These are phyloP conservation scores for Pilatotrama ljubarskyi DNA, from an alignment of 768 basidiomycete genomes.

Conservation along the genomic window DNA sequence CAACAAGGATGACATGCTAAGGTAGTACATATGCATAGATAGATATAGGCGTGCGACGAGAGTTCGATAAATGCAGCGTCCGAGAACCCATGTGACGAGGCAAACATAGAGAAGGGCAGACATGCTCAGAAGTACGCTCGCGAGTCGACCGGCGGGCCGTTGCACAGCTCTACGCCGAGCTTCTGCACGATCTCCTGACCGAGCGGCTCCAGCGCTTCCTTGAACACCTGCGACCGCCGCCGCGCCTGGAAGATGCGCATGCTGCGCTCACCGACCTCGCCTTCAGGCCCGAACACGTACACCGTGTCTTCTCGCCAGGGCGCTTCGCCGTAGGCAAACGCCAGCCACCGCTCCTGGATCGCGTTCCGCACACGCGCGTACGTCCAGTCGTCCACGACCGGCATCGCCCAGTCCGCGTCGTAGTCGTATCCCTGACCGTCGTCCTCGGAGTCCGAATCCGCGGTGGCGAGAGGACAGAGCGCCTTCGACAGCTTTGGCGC, in stretches of 20 bases:
- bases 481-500: not conserved
- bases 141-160: slow-evolving; percentile 51
- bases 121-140: slow-evolving; percentile 12
- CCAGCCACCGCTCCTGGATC: slow-evolving; percentile 73
- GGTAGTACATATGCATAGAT: slow-evolving; percentile 9
- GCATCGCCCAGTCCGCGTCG: slow-evolving; percentile 49
- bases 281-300: slow-evolving; percentile 81
- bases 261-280: slow-evolving; percentile 75
- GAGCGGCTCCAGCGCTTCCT: slow-evolving; percentile 64
- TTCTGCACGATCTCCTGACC: slow-evolving; percentile 71
- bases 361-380: slow-evolving; percentile 68
- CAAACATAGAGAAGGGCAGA: not conserved
- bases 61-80: slow-evolving; percentile 1
- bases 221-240: slow-evolving; percentile 60
- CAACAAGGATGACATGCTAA: slow-evolving; percentile 7
- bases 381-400: slow-evolving; percentile 64
- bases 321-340: slow-evolving; percentile 70
- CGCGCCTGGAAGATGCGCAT: slow-evolving; percentile 64
- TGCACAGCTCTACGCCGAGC: slow-evolving; percentile 69
- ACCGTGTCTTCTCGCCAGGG: slow-evolving; percentile 73
- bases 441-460: slow-evolving; percentile 33
- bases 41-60: not conserved
- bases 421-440: slow-evolving; percentile 25
- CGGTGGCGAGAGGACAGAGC: not conserved
- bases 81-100: not conserved